Percentiles rank a stretch among this genome's conserved stretches.
Evolutionary conservation across 139 green algal species (phyloP).

Genomic region (Chlorella sp.): DNA sequence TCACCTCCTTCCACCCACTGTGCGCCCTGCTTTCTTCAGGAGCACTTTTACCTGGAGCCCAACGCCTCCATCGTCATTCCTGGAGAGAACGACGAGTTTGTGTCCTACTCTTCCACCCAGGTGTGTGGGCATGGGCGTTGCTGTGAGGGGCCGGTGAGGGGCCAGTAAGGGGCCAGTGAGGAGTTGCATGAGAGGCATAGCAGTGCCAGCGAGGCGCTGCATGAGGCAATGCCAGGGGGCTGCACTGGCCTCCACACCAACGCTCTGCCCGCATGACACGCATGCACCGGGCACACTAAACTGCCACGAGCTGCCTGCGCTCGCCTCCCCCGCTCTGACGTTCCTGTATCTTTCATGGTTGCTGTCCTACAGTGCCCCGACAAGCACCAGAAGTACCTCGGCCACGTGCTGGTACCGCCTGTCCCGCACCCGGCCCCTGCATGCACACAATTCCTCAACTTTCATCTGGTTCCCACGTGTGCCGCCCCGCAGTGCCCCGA

Average conservation of each 20-base stretch:
- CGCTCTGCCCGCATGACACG: background rate
- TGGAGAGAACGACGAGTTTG: slow-evolving; percentile 86
- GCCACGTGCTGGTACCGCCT: slow-evolving; percentile 67
- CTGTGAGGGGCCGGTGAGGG: background rate
- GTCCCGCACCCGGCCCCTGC: no score
- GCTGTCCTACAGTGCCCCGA: slow-evolving; percentile 67
- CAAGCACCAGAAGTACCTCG: slow-evolving; percentile 86
- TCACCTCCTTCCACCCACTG: background rate
- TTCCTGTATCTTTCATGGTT: background rate
- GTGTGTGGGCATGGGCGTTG: background rate
- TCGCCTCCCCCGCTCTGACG: background rate
- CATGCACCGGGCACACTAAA: background rate
- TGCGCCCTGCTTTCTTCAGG: slow-evolving; percentile 57
- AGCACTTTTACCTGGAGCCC: slow-evolving; percentile 99
- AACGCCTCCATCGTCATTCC: slow-evolving; percentile 83
- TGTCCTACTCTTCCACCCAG: slow-evolving; percentile 84
- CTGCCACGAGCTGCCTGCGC: background rate
- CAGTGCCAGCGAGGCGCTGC: no score
- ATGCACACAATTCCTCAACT: background rate
- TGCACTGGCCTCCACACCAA: background rate
- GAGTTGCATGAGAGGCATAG: background rate
- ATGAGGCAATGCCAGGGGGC: no score
- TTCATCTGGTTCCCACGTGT: background rate
- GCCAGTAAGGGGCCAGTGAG: background rate
- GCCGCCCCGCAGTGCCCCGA: slow-evolving; percentile 67